Percentiles rank a stretch among this genome's conserved stretches.
Conservation (phyloP, 2,329 filamentous ascomycete genomes). For the Bipolaris victoriae region DNA sequence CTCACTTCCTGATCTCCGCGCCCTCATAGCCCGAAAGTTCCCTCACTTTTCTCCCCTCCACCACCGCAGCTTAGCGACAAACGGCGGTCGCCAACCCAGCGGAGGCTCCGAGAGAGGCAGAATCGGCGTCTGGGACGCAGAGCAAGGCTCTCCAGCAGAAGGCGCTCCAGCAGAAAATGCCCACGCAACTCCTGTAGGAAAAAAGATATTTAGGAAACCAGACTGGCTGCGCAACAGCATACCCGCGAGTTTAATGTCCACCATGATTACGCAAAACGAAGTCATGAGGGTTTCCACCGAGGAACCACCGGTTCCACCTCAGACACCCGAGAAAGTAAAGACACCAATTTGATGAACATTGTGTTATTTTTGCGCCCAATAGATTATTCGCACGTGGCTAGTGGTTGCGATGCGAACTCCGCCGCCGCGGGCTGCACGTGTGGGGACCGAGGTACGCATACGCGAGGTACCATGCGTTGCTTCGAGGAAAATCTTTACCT, state of each 20-base stretch:
- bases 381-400: neutral
- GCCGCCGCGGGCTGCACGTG: neutral
- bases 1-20: constrained; percentile 35
- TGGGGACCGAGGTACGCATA: neutral
- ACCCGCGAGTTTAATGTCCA: constrained; percentile 29
- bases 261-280: constrained; percentile 21
- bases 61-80: constrained; percentile 27
- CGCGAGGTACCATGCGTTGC: neutral
- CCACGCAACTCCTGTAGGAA: constrained; percentile 8
- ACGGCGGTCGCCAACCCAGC: neutral
- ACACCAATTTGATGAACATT: neutral
- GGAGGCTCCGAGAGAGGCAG: neutral
- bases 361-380: neutral
- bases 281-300: constrained; percentile 3
- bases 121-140: constrained; percentile 9
- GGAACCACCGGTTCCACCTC: neutral
- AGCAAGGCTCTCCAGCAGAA: neutral
- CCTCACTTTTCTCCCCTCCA: constrained; percentile 31
- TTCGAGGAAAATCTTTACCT: neutral
- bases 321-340: neutral
- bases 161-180: constrained; percentile 3
- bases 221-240: constrained; percentile 32
- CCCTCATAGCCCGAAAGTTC: constrained; percentile 28
- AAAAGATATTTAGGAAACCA: constrained; percentile 21
- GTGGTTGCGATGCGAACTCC: neutral